A percentile compares a stretch with the other conserved stretches of the same genome.
phyloP scores from a whole-genome alignment of 2,329 filamentous ascomycete species.

The Chalaropsis ovoidea region DNA sequence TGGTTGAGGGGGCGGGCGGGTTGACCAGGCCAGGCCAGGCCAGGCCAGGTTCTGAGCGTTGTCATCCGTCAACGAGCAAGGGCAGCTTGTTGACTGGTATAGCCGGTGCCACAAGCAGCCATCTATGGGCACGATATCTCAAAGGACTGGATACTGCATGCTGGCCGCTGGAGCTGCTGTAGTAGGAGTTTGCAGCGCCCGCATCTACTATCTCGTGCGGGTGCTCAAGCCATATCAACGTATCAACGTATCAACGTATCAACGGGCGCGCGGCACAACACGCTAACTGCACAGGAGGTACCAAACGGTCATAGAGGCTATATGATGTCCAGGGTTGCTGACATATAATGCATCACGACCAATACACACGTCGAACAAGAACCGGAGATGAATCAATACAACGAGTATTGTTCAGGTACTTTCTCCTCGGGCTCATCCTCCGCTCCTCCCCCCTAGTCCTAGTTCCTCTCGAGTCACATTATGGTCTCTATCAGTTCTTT shows the following conservation, averaged over 20 bases:
- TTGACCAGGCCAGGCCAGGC: neutral
- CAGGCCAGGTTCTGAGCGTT: neutral
- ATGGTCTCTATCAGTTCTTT: constrained; percentile 1
- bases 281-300: neutral
- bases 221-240: too few species aligned
- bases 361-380: neutral
- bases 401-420: neutral
- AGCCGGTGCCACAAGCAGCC: neutral
- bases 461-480: neutral
- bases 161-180: neutral
- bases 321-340: neutral
- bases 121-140: neutral
- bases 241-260: too few species aligned
- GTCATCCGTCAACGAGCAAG: neutral
- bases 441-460: neutral
- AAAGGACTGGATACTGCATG: neutral
- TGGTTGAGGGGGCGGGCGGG: too few species aligned
- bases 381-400: neutral
- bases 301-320: neutral
- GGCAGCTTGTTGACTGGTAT: neutral
- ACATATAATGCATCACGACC: neutral
- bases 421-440: neutral
- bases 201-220: too few species aligned
- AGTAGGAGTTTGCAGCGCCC: too few species aligned
- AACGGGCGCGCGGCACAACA: too few species aligned